phyloP scores from a whole-genome alignment of 2,329 filamentous ascomycete genomes.

The Trichoderma asperellum region DNA sequence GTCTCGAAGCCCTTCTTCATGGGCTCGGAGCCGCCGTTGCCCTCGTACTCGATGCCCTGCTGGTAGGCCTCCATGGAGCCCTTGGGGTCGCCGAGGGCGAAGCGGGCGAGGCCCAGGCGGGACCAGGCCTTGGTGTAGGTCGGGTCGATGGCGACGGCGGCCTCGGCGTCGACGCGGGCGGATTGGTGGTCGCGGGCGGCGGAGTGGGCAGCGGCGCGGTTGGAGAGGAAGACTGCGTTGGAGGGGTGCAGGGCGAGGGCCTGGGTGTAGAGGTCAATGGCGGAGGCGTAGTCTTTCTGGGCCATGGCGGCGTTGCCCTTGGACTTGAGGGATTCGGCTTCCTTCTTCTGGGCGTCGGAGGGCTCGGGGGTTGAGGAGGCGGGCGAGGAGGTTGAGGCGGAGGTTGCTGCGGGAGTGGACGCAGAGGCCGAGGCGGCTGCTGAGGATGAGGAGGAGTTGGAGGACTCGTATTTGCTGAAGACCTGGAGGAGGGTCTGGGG shows the following conservation, averaged over 20 bases:
- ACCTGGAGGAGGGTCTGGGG: constrained; percentile 87
- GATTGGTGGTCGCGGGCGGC: constrained; percentile 82
- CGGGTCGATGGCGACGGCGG: constrained; percentile 84
- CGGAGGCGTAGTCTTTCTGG: constrained; percentile 81
- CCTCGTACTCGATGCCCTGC: constrained; percentile 90
- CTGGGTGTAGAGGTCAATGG: constrained; percentile 86
- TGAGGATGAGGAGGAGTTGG: constrained; percentile 42
- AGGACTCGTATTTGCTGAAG: constrained; percentile 88
- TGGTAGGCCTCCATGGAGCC: constrained; percentile 94
- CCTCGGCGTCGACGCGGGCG: constrained; percentile 85
- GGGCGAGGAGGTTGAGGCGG: constrained; percentile 45
- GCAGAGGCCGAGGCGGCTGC: constrained; percentile 41
- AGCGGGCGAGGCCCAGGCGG: constrained; percentile 85
- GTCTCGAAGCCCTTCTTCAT: constrained; percentile 99
- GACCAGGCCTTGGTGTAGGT: constrained; percentile 98
- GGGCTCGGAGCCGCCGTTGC: constrained; percentile 89
- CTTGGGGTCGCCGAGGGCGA: constrained; percentile 86
- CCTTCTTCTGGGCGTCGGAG: constrained; percentile 67
- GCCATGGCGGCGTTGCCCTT: constrained; percentile 95
- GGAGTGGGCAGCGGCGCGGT: constrained; percentile 92
- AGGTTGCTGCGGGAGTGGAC: constrained; percentile 46
- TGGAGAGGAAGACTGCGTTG: constrained; percentile 96
- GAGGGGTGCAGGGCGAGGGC: constrained; percentile 78
- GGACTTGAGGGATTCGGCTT: constrained; percentile 86
- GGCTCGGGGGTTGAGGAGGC: constrained; percentile 36